These are phyloP conservation scores for Leccinellum rugosiceps DNA, from an alignment of 768 basidiomycete species.

Conservation along the genomic window DNA sequence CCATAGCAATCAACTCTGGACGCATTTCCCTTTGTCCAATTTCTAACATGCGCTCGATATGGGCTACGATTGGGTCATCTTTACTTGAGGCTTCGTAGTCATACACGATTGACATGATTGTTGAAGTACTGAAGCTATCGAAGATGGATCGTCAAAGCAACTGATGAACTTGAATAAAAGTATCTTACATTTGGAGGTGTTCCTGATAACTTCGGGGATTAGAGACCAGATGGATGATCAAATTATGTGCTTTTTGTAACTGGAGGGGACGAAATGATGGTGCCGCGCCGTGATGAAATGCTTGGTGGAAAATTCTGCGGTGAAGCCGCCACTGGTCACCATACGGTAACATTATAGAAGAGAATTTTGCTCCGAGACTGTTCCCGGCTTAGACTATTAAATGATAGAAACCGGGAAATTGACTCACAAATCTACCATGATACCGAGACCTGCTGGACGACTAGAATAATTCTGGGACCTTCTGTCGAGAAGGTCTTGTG, in stretches of 20 bases:
- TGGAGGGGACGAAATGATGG: constrained; percentile 33
- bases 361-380: constrained; percentile 23
- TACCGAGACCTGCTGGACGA: constrained; percentile 14
- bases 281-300: constrained; percentile 6
- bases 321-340: not conserved
- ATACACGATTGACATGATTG: constrained; percentile 25
- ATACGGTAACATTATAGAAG: not conserved
- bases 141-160: not conserved
- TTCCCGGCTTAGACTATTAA: not conserved
- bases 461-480: constrained; percentile 24
- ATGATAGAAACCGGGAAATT: not conserved
- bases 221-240: constrained; percentile 28
- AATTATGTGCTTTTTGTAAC: constrained; percentile 28
- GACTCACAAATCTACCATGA: constrained; percentile 19
- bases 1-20: constrained; percentile 14
- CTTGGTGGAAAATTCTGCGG: not conserved
- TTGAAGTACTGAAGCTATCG: constrained; percentile 19
- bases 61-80: constrained; percentile 20
- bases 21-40: constrained; percentile 13
- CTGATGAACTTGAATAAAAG: not conserved
- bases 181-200: constrained; percentile 22
- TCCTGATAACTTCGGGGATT: constrained; percentile 18
- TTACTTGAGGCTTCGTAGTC: constrained; percentile 14
- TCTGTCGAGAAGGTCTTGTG: constrained; percentile 19
- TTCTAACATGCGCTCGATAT: constrained; percentile 9